phyloP scores from a whole-genome alignment of 176 grass and related monocot genomes.

The Triticum timopheevii region DNA sequence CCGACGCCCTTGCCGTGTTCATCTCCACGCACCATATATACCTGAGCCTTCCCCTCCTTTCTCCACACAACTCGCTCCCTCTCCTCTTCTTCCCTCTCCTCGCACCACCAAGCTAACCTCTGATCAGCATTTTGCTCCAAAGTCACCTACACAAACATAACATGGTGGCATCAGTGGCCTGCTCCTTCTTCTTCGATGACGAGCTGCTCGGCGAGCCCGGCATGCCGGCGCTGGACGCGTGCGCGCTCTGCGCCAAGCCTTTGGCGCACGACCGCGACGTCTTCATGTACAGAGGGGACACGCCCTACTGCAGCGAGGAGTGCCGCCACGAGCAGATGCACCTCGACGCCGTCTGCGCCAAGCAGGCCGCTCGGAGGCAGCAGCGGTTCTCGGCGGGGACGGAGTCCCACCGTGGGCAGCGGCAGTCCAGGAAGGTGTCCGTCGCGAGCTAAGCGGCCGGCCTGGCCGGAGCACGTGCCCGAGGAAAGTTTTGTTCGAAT shows the following conservation, averaged over 20 bases:
- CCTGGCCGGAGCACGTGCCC: not conserved
- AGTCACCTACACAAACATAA: not conserved
- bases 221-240: conserved; percentile 38
- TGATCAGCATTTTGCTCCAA: not conserved
- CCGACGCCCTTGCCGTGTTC: not conserved
- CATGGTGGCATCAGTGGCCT: not conserved
- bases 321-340: conserved; percentile 69
- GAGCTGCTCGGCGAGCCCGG: conserved; percentile 3
- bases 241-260: conserved; percentile 53
- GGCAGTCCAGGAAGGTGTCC: conserved; percentile 18
- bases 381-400: not conserved
- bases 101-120: no score
- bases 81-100: no score
- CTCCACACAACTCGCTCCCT: no score
- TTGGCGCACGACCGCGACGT: conserved; percentile 48
- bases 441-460: conserved; percentile 18
- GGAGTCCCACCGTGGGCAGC: not conserved
- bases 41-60: no score
- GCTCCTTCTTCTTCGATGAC: conserved; percentile 49
- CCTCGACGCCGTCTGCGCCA: conserved; percentile 32
- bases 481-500: no score
- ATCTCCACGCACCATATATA: not conserved
- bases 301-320: conserved; percentile 75
- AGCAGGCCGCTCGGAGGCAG: not conserved
- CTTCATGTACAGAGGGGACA: conserved; percentile 84